These are phyloP conservation scores for Nemophila menziesii DNA, from an alignment of 257 asterid species.

Conservation along the genomic window DNA sequence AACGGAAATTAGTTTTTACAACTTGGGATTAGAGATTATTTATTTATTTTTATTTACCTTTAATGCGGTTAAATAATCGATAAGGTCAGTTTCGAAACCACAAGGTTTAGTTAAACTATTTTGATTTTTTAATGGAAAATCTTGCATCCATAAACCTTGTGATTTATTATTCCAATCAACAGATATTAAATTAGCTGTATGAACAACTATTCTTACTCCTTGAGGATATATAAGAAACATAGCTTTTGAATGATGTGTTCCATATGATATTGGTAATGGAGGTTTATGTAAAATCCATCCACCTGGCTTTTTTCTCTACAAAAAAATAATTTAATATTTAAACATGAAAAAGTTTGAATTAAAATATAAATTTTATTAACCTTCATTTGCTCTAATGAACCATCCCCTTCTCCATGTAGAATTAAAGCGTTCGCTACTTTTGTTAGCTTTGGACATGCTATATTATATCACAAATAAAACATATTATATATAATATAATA, in stretches of 20 bases:
- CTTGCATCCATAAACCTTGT: conserved; percentile 99
- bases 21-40: too few species aligned
- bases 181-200: conserved; percentile 81
- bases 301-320: conserved; percentile 63
- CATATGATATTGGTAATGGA: conserved; percentile 89
- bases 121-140: conserved; percentile 93
- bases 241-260: conserved; percentile 97
- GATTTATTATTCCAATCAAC: conserved; percentile 97
- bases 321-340: conserved; percentile 21
- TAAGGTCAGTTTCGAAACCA: conserved; percentile 76
- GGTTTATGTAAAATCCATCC: conserved; percentile 95
- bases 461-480: conserved; percentile 9
- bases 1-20: too few species aligned
- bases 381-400: conserved; percentile 79
- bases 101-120: conserved; percentile 33
- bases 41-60: conserved; percentile 37
- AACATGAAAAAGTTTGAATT: conserved; percentile 14
- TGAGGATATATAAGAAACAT: conserved; percentile 89
- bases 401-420: conserved; percentile 91
- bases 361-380: conserved; percentile 24
- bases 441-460: conserved; percentile 72
- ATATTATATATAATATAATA: conserved; percentile 5
- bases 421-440: conserved; percentile 68
- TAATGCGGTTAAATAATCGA: conserved; percentile 58
- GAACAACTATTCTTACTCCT: conserved; percentile 82